Base-by-base conservation (phyloP, 768 basidiomycete genomes). In the Suillus weaverae region DNA sequence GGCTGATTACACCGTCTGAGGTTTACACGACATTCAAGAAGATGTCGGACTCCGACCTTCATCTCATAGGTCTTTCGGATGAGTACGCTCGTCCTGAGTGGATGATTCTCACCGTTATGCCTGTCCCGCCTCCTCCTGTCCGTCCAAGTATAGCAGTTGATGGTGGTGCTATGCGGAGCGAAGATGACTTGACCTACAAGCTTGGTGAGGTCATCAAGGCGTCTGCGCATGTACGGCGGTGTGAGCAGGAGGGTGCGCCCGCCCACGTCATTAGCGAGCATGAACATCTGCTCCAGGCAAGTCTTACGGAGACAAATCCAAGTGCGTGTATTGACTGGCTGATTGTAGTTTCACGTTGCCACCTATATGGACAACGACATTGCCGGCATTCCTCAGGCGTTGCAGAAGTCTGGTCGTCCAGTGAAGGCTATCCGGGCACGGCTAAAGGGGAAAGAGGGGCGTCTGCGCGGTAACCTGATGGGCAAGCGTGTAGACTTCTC, bases 331-430 rank as follows among this genome's bases (percentile, higher is more conserved):
- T 32, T 59, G 39, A 59, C 39, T 41, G 30, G 18, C 32, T 54
- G 65, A 48, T 11, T 39, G 51, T 69, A 97, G 94, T 99, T 96
- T 75, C 97, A 99, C 73, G 95, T 98, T 66, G 97, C 97, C 3
- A 99, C 97, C 0, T 99, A 99, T 75, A 99, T 99, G 97, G 97
- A 99, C 74, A 99, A 99, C 73, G 96, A 99, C 73, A 96, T 99
- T 64, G 95, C 97, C 39, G 97, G 97, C 53, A 94, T 98, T 41
- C 97, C 97, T 1, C 97, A 98, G 73, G 95, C 97, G 2, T 80
- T 97, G 69, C 97, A 99, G 73, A 99, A 99, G 78, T 96, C 94
- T 48, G 97, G 97, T 36, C 87, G 97, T 64, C 96, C 97, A 33
- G 92, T 99, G 65, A 99, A 99, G 78, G 96, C 97, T 41, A 98